Conservation (phyloP, 495 filamentous ascomycete genomes). For the Physcia stellaris region DNA sequence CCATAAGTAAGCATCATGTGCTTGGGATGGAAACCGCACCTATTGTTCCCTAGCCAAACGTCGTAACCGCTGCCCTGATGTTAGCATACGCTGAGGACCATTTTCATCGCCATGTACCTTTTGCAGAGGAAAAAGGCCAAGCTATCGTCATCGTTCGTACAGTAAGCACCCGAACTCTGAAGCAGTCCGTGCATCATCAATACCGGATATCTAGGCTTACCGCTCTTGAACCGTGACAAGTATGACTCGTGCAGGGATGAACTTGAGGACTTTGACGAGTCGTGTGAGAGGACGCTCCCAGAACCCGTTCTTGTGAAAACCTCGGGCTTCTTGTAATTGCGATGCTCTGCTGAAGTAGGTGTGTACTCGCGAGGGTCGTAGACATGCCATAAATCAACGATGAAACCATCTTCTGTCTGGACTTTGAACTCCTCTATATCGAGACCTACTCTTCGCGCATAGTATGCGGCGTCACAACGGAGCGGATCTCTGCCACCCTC, state of each 20-base stretch:
- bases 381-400: slow-evolving; percentile 78
- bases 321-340: slow-evolving; percentile 16
- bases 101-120: slow-evolving; percentile 21
- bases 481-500: slow-evolving; percentile 73
- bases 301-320: slow-evolving; percentile 19
- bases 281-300: background rate
- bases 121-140: slow-evolving; percentile 89
- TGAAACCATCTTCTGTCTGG: slow-evolving; percentile 89
- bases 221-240: slow-evolving; percentile 1
- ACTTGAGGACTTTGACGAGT: background rate
- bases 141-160: slow-evolving; percentile 78
- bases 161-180: slow-evolving; percentile 79
- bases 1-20: slow-evolving; percentile 54
- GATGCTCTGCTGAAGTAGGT: slow-evolving; percentile 17
- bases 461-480: slow-evolving; percentile 70
- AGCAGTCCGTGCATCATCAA: slow-evolving; percentile 81
- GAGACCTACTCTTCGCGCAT: slow-evolving; percentile 76
- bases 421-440: slow-evolving; percentile 76
- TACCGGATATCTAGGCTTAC: slow-evolving; percentile 65
- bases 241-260: background rate
- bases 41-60: slow-evolving; percentile 92
- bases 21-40: slow-evolving; percentile 70
- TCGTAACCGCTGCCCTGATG: slow-evolving; percentile 57
- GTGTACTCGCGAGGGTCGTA: slow-evolving; percentile 70
- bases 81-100: slow-evolving; percentile 1